Percentiles rank a stretch among this genome's conserved stretches.
These are phyloP conservation scores for Acidomyces sp. DNA, from an alignment of 495 filamentous ascomycete genomes.

Conservation along the genomic window DNA sequence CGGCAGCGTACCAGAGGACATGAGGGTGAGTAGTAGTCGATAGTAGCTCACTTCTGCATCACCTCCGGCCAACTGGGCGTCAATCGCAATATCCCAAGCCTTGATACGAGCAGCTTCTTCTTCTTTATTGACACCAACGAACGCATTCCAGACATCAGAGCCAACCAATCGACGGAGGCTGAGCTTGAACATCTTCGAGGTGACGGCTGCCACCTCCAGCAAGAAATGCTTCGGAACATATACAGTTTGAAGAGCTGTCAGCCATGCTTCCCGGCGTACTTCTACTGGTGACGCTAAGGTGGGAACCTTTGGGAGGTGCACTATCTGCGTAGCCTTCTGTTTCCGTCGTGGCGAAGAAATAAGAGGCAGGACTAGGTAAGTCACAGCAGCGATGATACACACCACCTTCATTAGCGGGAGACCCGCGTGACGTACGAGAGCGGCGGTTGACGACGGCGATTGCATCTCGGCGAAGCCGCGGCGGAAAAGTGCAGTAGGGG, in stretches of 20 bases:
- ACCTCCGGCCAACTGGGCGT: conserved; percentile 88
- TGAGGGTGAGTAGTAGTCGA: conserved; percentile 70
- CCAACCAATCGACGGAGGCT: conserved; percentile 68
- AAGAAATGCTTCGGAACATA: conserved; percentile 86
- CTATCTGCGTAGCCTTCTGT: conserved; percentile 28
- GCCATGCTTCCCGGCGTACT: conserved; percentile 79
- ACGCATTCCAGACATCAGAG: conserved; percentile 55
- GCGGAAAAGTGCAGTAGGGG: conserved; percentile 41
- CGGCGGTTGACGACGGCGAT: conserved; percentile 8
- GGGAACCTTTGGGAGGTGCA: conserved; percentile 41
- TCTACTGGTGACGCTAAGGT: conserved; percentile 72
- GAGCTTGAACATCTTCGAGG: conserved; percentile 67
- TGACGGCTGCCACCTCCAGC: conserved; percentile 69
- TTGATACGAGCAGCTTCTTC: conserved; percentile 78
- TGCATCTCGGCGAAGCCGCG: conserved; percentile 4
- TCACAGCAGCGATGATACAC: conserved; percentile 50
- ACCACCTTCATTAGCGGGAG: conserved; percentile 40
- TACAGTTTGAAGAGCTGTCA: conserved; percentile 86
- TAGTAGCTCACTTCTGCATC: conserved; percentile 82
- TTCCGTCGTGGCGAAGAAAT: conserved; percentile 45
- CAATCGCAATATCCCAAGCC: conserved; percentile 87
- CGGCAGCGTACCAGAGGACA: conserved; percentile 79
- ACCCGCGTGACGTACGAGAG: conserved; percentile 13
- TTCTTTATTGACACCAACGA: conserved; percentile 71
- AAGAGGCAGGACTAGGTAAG: conserved; percentile 54